These are phyloP conservation scores for Ganoderma sp. DNA, from an alignment of 1,284 basidiomycete species.

Conservation along the genomic window DNA sequence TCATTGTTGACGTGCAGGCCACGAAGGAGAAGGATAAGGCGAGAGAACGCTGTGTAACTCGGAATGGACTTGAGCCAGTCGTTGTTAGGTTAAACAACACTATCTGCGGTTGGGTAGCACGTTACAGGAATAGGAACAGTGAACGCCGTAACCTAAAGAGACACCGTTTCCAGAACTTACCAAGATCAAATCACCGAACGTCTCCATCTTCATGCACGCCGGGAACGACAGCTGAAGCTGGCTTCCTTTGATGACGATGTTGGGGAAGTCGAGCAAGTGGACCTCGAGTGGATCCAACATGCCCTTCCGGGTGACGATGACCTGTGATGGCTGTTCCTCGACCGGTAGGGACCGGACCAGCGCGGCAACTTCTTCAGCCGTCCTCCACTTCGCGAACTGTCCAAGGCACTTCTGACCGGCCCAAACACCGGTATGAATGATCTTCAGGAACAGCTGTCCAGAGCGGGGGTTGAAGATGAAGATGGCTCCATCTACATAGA, in stretches of 20 bases:
- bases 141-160: not conserved
- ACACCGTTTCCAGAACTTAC: conserved; percentile 46
- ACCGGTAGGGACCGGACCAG: conserved; percentile 96
- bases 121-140: conserved; percentile 43
- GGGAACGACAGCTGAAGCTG: conserved; percentile 99
- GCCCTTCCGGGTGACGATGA: conserved; percentile 99
- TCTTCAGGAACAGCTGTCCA: conserved; percentile 97
- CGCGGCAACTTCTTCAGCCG: conserved; percentile 99
- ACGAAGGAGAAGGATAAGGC: conserved; percentile 93
- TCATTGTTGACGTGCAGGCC: conserved; percentile 99
- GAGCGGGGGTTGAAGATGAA: conserved; percentile 99
- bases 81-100: conserved; percentile 97
- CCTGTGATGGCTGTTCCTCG: conserved; percentile 99
- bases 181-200: conserved; percentile 97
- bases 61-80: conserved; percentile 99
- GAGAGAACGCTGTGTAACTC: conserved; percentile 98
- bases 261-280: conserved; percentile 98
- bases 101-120: conserved; percentile 98
- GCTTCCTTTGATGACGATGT: conserved; percentile 99
- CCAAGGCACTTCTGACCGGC: conserved; percentile 99
- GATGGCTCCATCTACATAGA: conserved; percentile 84
- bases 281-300: conserved; percentile 99
- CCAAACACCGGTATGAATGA: conserved; percentile 99
- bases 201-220: conserved; percentile 99
- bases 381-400: conserved; percentile 99